Base-by-base conservation (phyloP, 176 grass and related monocot species). In the Cenchrus purpureus region DNA sequence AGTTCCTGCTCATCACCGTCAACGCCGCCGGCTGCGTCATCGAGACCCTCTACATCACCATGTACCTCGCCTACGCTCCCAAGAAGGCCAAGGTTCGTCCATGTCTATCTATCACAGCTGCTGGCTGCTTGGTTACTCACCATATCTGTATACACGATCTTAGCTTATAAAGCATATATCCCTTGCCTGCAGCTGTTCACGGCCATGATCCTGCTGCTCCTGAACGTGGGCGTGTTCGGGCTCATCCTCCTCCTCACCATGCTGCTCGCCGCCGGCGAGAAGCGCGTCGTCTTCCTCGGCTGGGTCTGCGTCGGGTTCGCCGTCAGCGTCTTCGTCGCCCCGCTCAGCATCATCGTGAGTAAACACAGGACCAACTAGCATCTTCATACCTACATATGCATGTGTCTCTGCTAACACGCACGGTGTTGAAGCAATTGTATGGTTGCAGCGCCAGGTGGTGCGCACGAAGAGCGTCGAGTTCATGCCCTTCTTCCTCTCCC, bases 291-390 rank as follows among this genome's bases (percentile, higher is more conserved):
- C 12, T 53, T 90, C 1, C 87, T 97, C 3, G 94, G 94, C 0
- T 97, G 94, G 94, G 84, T 97, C 79, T 97, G 94, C 20, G 89
- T 97, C 7, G 85, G 57, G 61, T 94, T 97, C 78, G 82, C 94
- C 2, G 80, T 97, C 28, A 82, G 94, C 70, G 94, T 97, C 31
- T 97, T 93, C 54, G 82, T 93, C 20, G 94, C 94, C 1, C 94
- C 94, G 3, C 73, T 97, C 46, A 91, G 91, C 80, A 82, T 92
- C 84, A 97, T 97, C 8, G 94, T 95, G 40, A 84, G 88, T 81
- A 69, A 1, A 20, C 19, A 56, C 37, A 19, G 7, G 14, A 15
- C 54, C 51, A 25, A 25, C 25, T 25, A 53, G 51, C 15, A 17
- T 56, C 54, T 56, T 56, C 5, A 1, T 55, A 1, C 15, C 44